Evolutionary conservation across 2,329 filamentous ascomycete genomes (phyloP).

Genomic region (Calonectria multiphialidica): DNA sequence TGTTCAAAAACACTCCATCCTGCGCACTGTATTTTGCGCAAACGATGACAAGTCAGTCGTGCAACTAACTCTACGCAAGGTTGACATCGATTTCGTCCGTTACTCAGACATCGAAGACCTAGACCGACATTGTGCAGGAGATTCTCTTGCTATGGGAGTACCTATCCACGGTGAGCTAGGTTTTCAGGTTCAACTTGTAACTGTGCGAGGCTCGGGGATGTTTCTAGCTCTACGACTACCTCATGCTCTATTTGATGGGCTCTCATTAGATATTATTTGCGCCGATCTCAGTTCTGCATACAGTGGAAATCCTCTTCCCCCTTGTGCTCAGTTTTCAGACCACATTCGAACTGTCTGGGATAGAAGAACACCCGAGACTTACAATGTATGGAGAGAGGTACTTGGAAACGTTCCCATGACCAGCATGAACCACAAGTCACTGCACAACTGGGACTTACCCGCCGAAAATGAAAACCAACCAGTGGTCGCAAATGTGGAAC

Average conservation of each 20-base stretch:
- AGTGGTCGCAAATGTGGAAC: neutral
- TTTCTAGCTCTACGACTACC: neutral
- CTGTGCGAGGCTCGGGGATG: neutral
- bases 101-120: neutral
- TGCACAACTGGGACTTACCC: neutral
- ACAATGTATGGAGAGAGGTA: neutral
- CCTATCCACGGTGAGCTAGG: neutral
- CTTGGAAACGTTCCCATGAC: neutral
- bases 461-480: neutral
- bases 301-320: neutral
- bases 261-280: neutral
- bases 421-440: neutral
- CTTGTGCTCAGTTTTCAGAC: neutral
- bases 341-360: neutral
- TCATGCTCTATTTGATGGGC: neutral
- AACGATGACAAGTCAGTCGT: neutral
- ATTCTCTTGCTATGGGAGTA: neutral
- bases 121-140: neutral
- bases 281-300: neutral
- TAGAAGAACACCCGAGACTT: neutral
- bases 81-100: neutral
- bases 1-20: neutral
- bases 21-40: neutral
- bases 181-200: neutral
- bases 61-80: neutral